Base-by-base conservation (phyloP, 441 rosid genomes). In the Arabidopsis hybrid region DNA sequence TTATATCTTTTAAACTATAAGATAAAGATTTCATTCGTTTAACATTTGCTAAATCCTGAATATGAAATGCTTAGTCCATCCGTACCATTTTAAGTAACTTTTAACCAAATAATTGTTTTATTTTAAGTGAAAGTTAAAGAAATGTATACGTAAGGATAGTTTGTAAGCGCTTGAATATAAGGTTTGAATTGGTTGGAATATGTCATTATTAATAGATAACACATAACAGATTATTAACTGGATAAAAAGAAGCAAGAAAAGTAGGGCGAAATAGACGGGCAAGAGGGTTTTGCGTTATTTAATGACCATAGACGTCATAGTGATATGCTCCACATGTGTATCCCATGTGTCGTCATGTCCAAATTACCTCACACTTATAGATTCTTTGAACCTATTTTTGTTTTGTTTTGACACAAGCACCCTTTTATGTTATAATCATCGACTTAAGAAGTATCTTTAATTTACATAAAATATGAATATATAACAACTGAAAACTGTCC, bases 321-420 rank as follows among this genome's bases (percentile, higher is more conserved):
- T 21, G 29, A 9, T 59, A 47, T 21, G 7, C 5, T 47, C 64
- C 58, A 69, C 74, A 29, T 49, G 39, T 69, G 59, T 59, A 58
- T 1, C 60, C 59, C 18, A 47, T 58, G 59, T 36, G 59, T 45
- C 55, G 12, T 43, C 34, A 56, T 43, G 5, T 42, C 32, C 53
- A 43, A 12, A 7, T 43, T 9, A 5, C 26, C 26, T 49, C 52
- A 7, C 21, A 21, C 26, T 16, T 47, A 1, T 14, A 47, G 52
- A 16, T 47, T 47, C 21, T 16, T 16, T 47, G 11, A 21, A 21
- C 26, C 26, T 21, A 21, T 21, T 21, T 21, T 21, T 21, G 26
- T 21, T 21, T 21, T 21, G 26, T 21, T 21, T 21, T 21, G 26
- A 21, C 26, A 21, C 26, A 21, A 21, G 26, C 47, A 43, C 47